phyloP scores from a whole-genome alignment of 345 rosid genomes.

The Adansonia digitata region DNA sequence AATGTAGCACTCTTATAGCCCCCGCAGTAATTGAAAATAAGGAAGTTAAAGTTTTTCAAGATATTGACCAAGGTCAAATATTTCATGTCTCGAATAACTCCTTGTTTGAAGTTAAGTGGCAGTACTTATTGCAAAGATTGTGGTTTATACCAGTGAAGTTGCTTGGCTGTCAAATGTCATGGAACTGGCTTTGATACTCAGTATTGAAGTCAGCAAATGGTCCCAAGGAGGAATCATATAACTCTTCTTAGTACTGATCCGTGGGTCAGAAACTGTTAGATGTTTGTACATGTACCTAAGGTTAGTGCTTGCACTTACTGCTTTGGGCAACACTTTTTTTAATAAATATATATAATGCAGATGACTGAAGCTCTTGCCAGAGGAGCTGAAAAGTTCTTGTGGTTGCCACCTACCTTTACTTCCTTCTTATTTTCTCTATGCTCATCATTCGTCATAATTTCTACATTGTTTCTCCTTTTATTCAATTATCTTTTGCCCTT shows the following conservation, averaged over 20 bases:
- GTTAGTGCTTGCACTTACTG: not conserved
- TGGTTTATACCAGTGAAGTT: not conserved
- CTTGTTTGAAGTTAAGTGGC: not conserved
- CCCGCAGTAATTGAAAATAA: not conserved
- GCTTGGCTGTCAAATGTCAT: constrained; percentile 3
- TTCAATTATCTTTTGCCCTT: not conserved
- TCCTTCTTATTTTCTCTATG: not conserved
- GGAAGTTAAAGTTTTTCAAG: not conserved
- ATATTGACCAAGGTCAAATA: not conserved
- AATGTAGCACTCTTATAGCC: not conserved
- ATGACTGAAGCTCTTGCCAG: not conserved
- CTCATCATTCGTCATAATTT: no score
- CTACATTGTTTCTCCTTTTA: not conserved
- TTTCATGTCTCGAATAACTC: not conserved
- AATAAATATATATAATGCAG: no score
- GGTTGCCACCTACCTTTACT: not conserved
- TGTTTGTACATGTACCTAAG: not conserved
- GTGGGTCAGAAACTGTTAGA: not conserved
- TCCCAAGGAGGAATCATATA: not conserved
- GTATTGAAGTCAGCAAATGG: not conserved
- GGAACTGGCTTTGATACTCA: not conserved
- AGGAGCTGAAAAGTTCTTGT: not conserved
- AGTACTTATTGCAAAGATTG: not conserved
- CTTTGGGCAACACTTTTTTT: no score
- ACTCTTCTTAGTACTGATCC: not conserved